These are phyloP conservation scores for Exserohilum rostratum DNA, from an alignment of 2,329 filamentous ascomycete genomes.

Conservation along the genomic window DNA sequence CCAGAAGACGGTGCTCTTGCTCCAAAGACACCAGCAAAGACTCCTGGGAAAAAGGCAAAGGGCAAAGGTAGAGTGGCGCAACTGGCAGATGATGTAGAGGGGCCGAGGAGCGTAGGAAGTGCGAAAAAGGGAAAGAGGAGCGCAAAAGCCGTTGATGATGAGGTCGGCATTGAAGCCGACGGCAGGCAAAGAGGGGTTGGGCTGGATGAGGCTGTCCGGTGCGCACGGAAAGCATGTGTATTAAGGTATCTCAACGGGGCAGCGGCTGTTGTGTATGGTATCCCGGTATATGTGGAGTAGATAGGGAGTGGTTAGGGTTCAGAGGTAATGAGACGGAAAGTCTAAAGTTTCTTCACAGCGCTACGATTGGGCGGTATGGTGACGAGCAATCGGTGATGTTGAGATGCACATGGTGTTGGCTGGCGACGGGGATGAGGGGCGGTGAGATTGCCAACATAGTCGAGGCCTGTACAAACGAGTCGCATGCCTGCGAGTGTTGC, in stretches of 20 bases:
- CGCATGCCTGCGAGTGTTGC: too few relatives aligned
- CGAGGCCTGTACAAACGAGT: too few relatives aligned
- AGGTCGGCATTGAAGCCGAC: conserved; percentile 27
- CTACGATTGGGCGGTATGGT: neutral
- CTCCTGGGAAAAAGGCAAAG: conserved; percentile 35
- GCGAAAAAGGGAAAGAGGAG: conserved; percentile 34
- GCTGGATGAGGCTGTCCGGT: conserved; percentile 81
- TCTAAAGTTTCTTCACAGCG: neutral
- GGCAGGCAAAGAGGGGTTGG: conserved; percentile 40
- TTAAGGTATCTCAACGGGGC: conserved; percentile 92
- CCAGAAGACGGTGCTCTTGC: conserved; percentile 27
- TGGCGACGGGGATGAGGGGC: conserved; percentile 1
- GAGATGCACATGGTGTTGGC: neutral
- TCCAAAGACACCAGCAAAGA: conserved; percentile 32
- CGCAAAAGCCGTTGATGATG: conserved; percentile 33
- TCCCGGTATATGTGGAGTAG: conserved; percentile 79
- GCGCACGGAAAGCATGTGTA: conserved; percentile 77
- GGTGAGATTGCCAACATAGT: neutral
- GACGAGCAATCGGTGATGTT: neutral
- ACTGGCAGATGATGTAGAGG: conserved; percentile 35
- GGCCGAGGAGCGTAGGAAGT: conserved; percentile 20
- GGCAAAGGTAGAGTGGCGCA: conserved; percentile 38
- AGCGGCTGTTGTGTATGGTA: conserved; percentile 90
- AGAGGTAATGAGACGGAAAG: neutral
- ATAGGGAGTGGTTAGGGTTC: neutral